A percentile compares a stretch with the other conserved stretches of the same genome.
These are phyloP conservation scores for Penicillium paneum DNA, from an alignment of 2,329 filamentous ascomycete species.

Conservation along the genomic window DNA sequence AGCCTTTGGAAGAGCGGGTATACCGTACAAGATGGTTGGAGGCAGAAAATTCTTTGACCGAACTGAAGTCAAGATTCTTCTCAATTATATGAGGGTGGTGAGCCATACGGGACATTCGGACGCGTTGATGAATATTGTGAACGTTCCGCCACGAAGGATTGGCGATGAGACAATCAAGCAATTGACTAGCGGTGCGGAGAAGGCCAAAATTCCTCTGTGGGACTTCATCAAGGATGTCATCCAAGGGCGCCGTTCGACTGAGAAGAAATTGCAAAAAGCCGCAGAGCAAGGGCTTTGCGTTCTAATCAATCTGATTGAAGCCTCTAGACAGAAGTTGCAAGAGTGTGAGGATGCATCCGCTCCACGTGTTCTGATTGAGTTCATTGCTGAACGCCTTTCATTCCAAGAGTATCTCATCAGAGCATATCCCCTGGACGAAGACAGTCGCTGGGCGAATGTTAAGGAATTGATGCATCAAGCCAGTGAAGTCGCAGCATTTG, in stretches of 20 bases:
- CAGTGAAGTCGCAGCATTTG: slow-evolving; percentile 60
- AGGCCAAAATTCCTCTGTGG: slow-evolving; percentile 70
- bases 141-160: slow-evolving; percentile 75
- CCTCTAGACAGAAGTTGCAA: slow-evolving; percentile 53
- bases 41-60: slow-evolving; percentile 91
- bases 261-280: slow-evolving; percentile 54
- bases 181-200: slow-evolving; percentile 73
- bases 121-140: slow-evolving; percentile 77
- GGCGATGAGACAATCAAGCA: slow-evolving; percentile 74
- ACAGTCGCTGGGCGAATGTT: slow-evolving; percentile 81
- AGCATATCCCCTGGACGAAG: slow-evolving; percentile 69
- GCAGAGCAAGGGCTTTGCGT: slow-evolving; percentile 56
- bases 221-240: slow-evolving; percentile 60
- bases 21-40: slow-evolving; percentile 90
- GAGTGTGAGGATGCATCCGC: slow-evolving; percentile 41
- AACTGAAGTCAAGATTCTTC: slow-evolving; percentile 76
- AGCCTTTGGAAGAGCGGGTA: slow-evolving; percentile 72
- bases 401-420: slow-evolving; percentile 72
- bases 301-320: slow-evolving; percentile 60
- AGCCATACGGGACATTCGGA: slow-evolving; percentile 85
- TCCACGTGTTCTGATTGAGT: slow-evolving; percentile 52
- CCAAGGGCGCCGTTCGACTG: slow-evolving; percentile 51
- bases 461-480: slow-evolving; percentile 82
- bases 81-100: slow-evolving; percentile 86
- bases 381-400: slow-evolving; percentile 62